Evolutionary conservation across 345 rosid species (phyloP), one percentile per base, ranked within the genome.

Genomic region (Acer campestre): DNA sequence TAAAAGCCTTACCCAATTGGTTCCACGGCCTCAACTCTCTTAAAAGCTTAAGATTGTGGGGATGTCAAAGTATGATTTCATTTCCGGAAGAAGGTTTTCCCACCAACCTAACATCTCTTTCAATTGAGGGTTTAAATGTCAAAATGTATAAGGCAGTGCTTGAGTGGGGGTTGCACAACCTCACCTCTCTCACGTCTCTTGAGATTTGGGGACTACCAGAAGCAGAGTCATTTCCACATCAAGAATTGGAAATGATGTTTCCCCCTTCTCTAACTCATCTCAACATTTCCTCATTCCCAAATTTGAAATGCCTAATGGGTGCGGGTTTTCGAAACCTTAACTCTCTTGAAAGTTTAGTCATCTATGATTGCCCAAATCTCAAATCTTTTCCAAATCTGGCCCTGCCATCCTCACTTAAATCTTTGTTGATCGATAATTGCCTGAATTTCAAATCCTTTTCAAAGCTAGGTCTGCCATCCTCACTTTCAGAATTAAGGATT

Each of bases 81-180:
- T 79, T 82, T 29, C 80, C 78, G 0, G 68, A 67, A 55, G 72
- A 76, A 17, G 80, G 75, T 23, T 68, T 76, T n/a, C 69, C 75
- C 1, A 62, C 72, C 61, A 67, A 27, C 77, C 46, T 79, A 35
- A 75, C 14, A 64, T 61, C 62, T 53, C 80, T 82, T 29, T 0
- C 7, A 27, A 68, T 72, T 38, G 2, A 4, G 0, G 51, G 18
- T 2, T 7, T 7, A 42, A 51, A 38, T 22, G 66, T 71, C 46
- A 38, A 53, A n/a, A 61, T 70, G n/a, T 12, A 18, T 31, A 67
- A 20, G 38, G 35, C 75, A 29, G 66, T 80, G 13, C 23, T 48
- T 10, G 51, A 49, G 7, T 79, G 79, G 81, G 82, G 80, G 3
- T 71, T 76, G 62, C 63, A 79, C 66, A 79, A 42, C 7, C 69